Conservation (phyloP, 2,329 filamentous ascomycete genomes). For the Talaromyces sp. region DNA sequence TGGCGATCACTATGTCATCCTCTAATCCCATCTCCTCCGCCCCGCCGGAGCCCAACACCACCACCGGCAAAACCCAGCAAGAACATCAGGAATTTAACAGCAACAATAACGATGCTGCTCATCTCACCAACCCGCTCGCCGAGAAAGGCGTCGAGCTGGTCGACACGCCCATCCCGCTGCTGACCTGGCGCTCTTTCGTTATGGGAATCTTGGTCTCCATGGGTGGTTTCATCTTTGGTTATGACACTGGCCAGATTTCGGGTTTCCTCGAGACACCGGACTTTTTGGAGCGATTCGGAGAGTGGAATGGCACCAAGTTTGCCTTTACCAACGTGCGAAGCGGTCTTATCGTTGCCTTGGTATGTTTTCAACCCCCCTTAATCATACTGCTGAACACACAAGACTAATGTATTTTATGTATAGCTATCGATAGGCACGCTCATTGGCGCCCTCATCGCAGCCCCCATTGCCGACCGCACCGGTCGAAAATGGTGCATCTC, state of each 20-base stretch:
- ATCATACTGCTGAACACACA: not conserved
- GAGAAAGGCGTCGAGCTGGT: slow-evolving; percentile 13
- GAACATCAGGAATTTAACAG: not conserved
- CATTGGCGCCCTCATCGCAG: slow-evolving; percentile 36
- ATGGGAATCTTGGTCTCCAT: slow-evolving; percentile 44
- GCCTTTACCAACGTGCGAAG: slow-evolving; percentile 37
- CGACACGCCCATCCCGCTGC: slow-evolving; percentile 25
- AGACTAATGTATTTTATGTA: not conserved
- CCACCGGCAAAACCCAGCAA: slow-evolving; percentile 1
- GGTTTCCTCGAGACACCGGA: slow-evolving; percentile 39
- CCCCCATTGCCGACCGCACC: slow-evolving; percentile 36
- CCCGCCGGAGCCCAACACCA: not conserved
- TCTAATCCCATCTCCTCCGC: not conserved
- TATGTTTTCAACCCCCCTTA: slow-evolving; percentile 15
- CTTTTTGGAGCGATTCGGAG: slow-evolving; percentile 34
- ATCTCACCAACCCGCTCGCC: not conserved
- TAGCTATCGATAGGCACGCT: slow-evolving; percentile 41
- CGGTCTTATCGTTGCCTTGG: slow-evolving; percentile 38
- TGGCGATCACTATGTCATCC: not conserved
- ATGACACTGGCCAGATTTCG: slow-evolving; percentile 41
- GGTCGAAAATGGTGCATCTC: slow-evolving; percentile 39
- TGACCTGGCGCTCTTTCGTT: slow-evolving; percentile 33
- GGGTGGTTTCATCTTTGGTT: slow-evolving; percentile 41
- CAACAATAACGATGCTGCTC: not conserved
- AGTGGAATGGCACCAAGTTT: slow-evolving; percentile 21